phyloP scores from a whole-genome alignment of 2,329 filamentous ascomycete genomes.

The Xylaria polymorpha region DNA sequence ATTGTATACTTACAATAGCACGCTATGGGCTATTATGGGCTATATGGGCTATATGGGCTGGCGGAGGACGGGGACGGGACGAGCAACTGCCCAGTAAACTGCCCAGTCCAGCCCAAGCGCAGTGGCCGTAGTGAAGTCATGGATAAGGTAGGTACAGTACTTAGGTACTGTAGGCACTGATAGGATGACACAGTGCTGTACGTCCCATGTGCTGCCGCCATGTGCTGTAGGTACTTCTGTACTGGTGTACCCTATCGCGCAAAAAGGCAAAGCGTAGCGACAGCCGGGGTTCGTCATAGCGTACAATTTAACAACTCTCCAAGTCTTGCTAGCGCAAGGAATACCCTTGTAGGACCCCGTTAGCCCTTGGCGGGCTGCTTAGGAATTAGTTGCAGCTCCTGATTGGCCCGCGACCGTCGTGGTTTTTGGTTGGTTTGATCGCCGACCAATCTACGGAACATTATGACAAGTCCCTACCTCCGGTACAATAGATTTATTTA shows the following conservation, averaged over 20 bases:
- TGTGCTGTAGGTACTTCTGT: not conserved
- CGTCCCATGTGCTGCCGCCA: not conserved
- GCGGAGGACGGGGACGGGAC: slow-evolving; percentile 1
- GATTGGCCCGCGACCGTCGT: slow-evolving; percentile 13
- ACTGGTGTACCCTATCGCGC: slow-evolving; percentile 9
- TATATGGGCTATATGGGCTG: no score
- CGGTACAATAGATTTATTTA: no score
- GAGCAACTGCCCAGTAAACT: not conserved
- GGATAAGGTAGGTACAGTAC: no score
- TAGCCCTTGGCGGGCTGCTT: slow-evolving; percentile 18
- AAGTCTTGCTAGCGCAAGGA: slow-evolving; percentile 10
- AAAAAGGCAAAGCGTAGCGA: slow-evolving; percentile 27
- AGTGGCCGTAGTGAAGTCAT: not conserved
- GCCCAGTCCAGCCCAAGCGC: not conserved
- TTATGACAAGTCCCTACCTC: slow-evolving; percentile 5
- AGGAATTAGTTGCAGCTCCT: not conserved
- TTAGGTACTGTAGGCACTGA: no score
- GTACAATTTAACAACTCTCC: slow-evolving; percentile 17
- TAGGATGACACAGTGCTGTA: slow-evolving; percentile 1
- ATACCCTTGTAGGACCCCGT: slow-evolving; percentile 11
- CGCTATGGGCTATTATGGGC: not conserved
- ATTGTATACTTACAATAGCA: not conserved
- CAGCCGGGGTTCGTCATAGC: slow-evolving; percentile 4
- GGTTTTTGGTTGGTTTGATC: slow-evolving; percentile 43
- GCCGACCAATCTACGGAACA: slow-evolving; percentile 40